phyloP scores from a whole-genome alignment of 345 rosid genomes.

The Sonneratia alba region DNA sequence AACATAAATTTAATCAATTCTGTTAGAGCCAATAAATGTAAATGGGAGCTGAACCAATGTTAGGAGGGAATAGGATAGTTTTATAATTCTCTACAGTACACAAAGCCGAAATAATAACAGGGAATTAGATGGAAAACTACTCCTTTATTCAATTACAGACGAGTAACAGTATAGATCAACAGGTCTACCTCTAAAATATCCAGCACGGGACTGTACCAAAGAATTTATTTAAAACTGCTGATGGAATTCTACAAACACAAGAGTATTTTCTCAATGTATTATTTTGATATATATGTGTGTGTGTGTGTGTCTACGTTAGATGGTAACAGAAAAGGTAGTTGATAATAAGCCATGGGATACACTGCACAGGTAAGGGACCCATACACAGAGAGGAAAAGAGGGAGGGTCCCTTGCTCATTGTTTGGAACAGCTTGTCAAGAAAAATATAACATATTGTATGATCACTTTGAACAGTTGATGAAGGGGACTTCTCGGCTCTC shows the following conservation, averaged over 20 bases:
- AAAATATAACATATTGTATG: background rate
- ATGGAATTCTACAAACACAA: background rate
- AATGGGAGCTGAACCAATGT: background rate
- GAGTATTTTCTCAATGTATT: background rate
- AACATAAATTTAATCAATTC: background rate
- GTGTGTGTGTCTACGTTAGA: background rate
- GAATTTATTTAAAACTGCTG: background rate
- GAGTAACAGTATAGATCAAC: background rate
- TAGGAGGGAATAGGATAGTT: background rate
- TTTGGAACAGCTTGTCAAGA: background rate
- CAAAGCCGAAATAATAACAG: slow-evolving; percentile 8
- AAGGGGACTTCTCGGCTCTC: background rate
- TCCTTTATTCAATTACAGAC: background rate
- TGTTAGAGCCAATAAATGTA: background rate
- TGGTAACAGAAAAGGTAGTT: background rate
- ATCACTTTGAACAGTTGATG: background rate
- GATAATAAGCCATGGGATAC: background rate
- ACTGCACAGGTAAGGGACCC: background rate
- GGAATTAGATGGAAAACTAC: slow-evolving; percentile 1
- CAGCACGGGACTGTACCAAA: too few relatives aligned
- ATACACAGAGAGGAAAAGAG: background rate
- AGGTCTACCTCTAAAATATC: background rate
- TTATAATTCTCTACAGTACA: background rate
- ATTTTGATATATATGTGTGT: background rate
- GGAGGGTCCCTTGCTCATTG: background rate